A percentile compares a stretch with the other conserved stretches of the same genome.
phyloP scores from a whole-genome alignment of 768 basidiomycete genomes.

The Boletus rufocinnamomeus region DNA sequence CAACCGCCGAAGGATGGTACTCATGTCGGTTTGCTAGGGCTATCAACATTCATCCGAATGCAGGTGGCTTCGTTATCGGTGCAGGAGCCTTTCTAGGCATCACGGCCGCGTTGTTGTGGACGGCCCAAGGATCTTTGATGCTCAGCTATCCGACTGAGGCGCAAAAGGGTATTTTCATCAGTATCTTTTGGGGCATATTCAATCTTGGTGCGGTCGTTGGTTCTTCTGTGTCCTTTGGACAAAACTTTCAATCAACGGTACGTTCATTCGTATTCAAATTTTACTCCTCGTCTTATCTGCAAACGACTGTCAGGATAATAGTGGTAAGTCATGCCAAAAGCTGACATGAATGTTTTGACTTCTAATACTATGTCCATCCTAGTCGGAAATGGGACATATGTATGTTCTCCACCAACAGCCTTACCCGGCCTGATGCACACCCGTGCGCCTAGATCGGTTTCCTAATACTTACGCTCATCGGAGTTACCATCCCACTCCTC shows the following conservation, averaged over 20 bases:
- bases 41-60: slow-evolving; percentile 65
- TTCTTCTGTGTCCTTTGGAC: slow-evolving; percentile 67
- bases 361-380: not conserved
- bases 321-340: slow-evolving; percentile 24
- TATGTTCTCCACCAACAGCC: slow-evolving; percentile 35
- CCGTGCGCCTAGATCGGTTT: slow-evolving; percentile 40
- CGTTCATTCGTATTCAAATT: slow-evolving; percentile 18
- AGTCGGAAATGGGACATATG: slow-evolving; percentile 75
- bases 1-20: not conserved
- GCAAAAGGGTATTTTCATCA: slow-evolving; percentile 73
- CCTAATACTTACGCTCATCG: slow-evolving; percentile 66
- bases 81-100: slow-evolving; percentile 72
- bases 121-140: slow-evolving; percentile 78
- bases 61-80: slow-evolving; percentile 62
- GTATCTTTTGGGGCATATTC: slow-evolving; percentile 80
- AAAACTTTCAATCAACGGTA: slow-evolving; percentile 67
- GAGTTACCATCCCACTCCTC: slow-evolving; percentile 60
- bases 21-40: slow-evolving; percentile 42
- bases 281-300: not conserved
- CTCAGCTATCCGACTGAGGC: slow-evolving; percentile 75
- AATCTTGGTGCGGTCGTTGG: slow-evolving; percentile 81
- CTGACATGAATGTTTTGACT: not conserved
- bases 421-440: not conserved
- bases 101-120: slow-evolving; percentile 71
- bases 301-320: slow-evolving; percentile 20